These are phyloP conservation scores for Aureobasidium leucospermi DNA, from an alignment of 2,329 filamentous ascomycete species.

Conservation along the genomic window DNA sequence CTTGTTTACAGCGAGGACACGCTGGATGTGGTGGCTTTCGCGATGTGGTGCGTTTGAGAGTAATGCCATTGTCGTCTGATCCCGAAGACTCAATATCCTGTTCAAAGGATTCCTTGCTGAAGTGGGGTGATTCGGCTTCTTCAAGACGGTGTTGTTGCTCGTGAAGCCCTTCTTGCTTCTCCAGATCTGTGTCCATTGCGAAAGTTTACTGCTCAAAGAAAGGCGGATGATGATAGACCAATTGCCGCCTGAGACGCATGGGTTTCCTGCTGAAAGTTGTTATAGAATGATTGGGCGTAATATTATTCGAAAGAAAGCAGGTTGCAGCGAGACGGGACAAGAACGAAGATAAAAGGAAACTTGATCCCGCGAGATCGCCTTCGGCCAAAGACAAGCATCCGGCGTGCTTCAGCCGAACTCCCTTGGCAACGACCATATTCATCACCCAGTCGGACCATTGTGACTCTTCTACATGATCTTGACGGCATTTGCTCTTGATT, in stretches of 20 bases:
- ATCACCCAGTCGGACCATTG: neutral
- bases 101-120: constrained; percentile 3
- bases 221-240: neutral
- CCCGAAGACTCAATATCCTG: neutral
- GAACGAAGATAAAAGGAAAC: neutral
- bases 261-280: neutral
- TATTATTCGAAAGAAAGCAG: neutral
- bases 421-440: neutral
- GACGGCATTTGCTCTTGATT: no score
- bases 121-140: neutral
- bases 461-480: no score
- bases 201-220: neutral
- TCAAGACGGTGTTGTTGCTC: neutral
- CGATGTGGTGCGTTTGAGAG: neutral
- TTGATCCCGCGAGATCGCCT: neutral
- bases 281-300: no score
- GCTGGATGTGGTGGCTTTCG: constrained; percentile 9
- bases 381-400: neutral
- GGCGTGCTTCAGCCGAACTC: neutral
- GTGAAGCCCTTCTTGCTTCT: neutral
- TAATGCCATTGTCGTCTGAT: neutral
- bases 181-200: neutral
- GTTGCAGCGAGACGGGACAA: neutral
- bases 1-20: constrained; percentile 7
- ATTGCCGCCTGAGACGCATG: neutral